Conservation (phyloP, 192 early-diverging fungal genomes). For the Backusella westeae region DNA sequence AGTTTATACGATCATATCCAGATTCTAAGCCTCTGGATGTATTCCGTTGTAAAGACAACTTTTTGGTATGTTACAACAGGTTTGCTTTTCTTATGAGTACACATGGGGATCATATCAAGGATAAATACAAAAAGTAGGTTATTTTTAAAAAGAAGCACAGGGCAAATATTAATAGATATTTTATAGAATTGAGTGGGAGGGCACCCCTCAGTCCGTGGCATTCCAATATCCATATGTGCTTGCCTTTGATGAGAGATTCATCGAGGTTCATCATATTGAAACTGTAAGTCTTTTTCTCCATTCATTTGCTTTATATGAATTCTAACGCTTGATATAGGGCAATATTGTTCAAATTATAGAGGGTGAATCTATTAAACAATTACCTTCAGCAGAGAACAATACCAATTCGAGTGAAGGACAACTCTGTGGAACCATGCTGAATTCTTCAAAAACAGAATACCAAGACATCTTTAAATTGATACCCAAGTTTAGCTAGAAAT, state of each 20-base stretch:
- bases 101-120: conserved; percentile 41
- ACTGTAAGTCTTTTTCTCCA: conserved; percentile 45
- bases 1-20: conserved; percentile 67
- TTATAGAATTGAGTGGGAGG: conserved; percentile 65
- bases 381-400: conserved; percentile 14
- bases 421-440: conserved; percentile 13
- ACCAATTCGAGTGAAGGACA: neutral
- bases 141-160: neutral
- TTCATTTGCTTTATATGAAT: neutral
- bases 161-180: neutral
- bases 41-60: conserved; percentile 73
- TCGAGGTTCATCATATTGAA: conserved; percentile 85
- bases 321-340: conserved; percentile 9
- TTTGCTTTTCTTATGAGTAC: conserved; percentile 80
- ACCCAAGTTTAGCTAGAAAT: neutral
- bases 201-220: conserved; percentile 75
- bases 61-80: conserved; percentile 88
- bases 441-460: conserved; percentile 24
- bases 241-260: conserved; percentile 85
- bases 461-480: conserved; percentile 19
- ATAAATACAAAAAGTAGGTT: neutral
- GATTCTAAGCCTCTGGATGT: conserved; percentile 76
- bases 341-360: conserved; percentile 19
- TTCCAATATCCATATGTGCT: conserved; percentile 84
- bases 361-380: conserved; percentile 14